Evolutionary conservation across 2,329 filamentous ascomycete species (phyloP).

Genomic region (Trichoderma gracile): DNA sequence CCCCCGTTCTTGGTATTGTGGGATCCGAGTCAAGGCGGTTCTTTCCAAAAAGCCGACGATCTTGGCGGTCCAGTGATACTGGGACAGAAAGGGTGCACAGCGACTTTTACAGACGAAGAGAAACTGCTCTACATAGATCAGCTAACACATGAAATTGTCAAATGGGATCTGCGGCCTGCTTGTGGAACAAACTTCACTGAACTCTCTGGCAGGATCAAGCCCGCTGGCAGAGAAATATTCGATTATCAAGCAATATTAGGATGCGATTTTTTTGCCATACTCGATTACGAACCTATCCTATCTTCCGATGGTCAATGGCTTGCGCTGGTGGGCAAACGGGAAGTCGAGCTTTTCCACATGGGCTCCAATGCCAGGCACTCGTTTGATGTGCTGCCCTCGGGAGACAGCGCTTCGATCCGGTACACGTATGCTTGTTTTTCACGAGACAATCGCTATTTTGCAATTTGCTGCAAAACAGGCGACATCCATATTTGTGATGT

Average conservation of each 20-base stretch:
- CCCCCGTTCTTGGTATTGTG: not conserved
- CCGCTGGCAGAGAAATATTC: too few species aligned
- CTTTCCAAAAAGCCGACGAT: not conserved
- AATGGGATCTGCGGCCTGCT: not conserved
- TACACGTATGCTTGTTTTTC: not conserved
- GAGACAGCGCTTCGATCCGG: too few species aligned
- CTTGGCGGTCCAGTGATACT: too few species aligned
- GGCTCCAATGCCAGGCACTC: not conserved
- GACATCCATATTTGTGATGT: not conserved
- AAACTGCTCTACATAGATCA: not conserved
- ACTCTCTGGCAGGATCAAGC: too few species aligned
- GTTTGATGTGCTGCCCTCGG: too few species aligned
- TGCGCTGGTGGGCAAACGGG: not conserved
- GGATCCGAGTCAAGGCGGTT: not conserved
- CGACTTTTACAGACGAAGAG: not conserved
- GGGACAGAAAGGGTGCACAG: rapidly evolving
- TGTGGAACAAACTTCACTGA: not conserved
- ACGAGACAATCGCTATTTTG: not conserved
- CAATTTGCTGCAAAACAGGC: not conserved
- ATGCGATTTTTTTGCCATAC: too few species aligned
- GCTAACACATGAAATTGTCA: not conserved
- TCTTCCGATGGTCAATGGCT: not conserved
- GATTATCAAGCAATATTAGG: too few species aligned
- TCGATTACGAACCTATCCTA: not conserved
- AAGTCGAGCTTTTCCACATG: not conserved